Evolutionary conservation across 208 protist species (phyloP), one percentile per base, ranked within the genome.

Genomic region (Trypanosoma cruzi): DNA sequence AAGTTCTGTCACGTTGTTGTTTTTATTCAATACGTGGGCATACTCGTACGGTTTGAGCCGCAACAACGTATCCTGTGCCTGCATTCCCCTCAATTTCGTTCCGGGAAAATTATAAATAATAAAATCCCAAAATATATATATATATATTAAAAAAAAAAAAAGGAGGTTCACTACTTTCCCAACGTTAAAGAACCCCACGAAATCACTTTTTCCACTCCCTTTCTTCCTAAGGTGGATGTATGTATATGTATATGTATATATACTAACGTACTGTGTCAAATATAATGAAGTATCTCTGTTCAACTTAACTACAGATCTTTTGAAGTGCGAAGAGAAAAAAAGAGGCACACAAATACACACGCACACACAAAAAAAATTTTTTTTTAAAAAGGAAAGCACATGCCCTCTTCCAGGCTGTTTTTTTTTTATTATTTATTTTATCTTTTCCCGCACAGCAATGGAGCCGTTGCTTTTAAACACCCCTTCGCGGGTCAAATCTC

Each of bases 1-100:
- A 46, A 92, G 81, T 50, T 75, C 54, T 8, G 82, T 91, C 18
- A 73, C 82, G 68, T 84, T 87, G 14, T 59, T 85, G 69, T 86
- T 88, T 44, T 88, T 69, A 74, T 94, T 84, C 8, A 74, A 76
- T 57, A 94, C 64, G 68, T 96, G 90, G 6, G 84, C 82, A 65
- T 96, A 96, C 71, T 96, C 60, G 32, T 75, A 78, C 2, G 85
- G 83, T 2, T 44, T 20, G 0, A 94, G 78, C 7, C 84, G 87
- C 37, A 96, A 57, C 20, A 92, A 61, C 18, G 65, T 57, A 14
- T 52, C 54, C 2, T 22, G 16, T 6, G 42, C 11, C 32, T 16
- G 52, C 24, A 29, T 46, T 42, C 0, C 56, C 18, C 56, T 59
- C 13, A 2, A 52, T 26, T 26, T 11, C 1, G 11, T 52, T 3